Evolutionary conservation across 805 yeast genomes (phyloP).

Genomic region (Komagataella mondaviorum): DNA sequence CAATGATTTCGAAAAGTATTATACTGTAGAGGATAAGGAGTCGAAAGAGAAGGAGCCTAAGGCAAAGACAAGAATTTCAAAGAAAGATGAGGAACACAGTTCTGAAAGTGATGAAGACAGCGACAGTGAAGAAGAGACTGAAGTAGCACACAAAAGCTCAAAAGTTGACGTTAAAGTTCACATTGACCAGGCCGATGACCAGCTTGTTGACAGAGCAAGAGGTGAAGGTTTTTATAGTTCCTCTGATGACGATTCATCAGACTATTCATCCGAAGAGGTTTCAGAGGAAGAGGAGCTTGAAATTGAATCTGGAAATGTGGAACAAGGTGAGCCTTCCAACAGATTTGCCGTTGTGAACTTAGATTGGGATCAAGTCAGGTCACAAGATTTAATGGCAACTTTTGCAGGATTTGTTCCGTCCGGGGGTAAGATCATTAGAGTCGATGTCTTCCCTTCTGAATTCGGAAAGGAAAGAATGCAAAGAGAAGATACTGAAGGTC

Average conservation of each 20-base stretch:
- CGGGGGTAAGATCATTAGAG: conserved; percentile 54
- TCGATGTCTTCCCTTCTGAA: conserved; percentile 60
- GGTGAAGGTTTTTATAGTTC: conserved; percentile 36
- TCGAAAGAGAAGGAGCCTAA: conserved; percentile 4
- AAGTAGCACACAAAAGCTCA: conserved; percentile 7
- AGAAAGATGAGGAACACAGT: conserved; percentile 3
- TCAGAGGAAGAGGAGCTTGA: conserved; percentile 40
- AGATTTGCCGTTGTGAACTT: conserved; percentile 85
- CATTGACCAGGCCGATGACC: conserved; percentile 8
- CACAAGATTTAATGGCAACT: conserved; percentile 82
- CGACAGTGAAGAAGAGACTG: conserved; percentile 16
- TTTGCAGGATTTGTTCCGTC: conserved; percentile 75
- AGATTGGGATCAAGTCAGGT: conserved; percentile 94
- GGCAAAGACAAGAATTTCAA: conserved; percentile 2
- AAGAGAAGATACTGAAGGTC: conserved; percentile 83
- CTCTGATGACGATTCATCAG: conserved; percentile 29
- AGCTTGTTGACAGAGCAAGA: conserved; percentile 44
- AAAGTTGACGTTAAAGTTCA: background rate
- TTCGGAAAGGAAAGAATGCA: conserved; percentile 89
- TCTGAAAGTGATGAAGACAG: conserved; percentile 9
- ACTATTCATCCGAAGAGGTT: conserved; percentile 28
- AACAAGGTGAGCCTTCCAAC: conserved; percentile 73
- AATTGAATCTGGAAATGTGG: conserved; percentile 47
- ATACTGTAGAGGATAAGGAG: conserved; percentile 21
- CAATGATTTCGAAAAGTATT: conserved; percentile 51